Base-by-base conservation (phyloP, 169 alveolate genomes). In the Cryptosporidium viatorum region DNA sequence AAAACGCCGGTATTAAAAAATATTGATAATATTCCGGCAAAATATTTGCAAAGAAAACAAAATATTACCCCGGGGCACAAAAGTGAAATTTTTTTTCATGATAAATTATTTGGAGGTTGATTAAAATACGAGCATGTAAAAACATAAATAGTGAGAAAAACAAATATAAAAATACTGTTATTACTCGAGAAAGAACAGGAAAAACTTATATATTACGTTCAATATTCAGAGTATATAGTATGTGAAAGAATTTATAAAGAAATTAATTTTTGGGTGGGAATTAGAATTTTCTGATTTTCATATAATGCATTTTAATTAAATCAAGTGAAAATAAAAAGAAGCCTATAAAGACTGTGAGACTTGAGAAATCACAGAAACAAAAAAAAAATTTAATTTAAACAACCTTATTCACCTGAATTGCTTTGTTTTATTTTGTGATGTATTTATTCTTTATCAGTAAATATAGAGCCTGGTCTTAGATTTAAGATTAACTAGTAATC, bases 1-100 rank as follows among this genome's bases (percentile, higher is more conserved):
- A 55, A 55, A 55, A 55, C 21, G 67, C 67, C 67, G 37, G 67
- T 55, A 23, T 12, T 55, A 55, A 26, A 51, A n/a, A 23, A 55
- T 3, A 55, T 23, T 7, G 8, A 41, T 41, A 41, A 8, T 51
- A 52, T n/a, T 55, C 67, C 67, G 67, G 67, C 18, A 55, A 55
- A 55, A 55, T 16, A 2, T 8, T 55, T n/a, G 8, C 29, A n/a
- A 21, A 21, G 26, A 52, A 26, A 55, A 26, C 9, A 14, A n/a
- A 52, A 21, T 55, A 55, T 16, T 37, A 37, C 2, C n/a, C 67
- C 67, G 67, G 67, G 67, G 37, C 1, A 55, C 37, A 2, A 55
- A 10, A 55, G 37, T 8, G 5, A 48, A 55, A 26, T 23, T 55
- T 55, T 23, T 23, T 55, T 41, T 3, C 3, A 55, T 23, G 67